Conservation (phyloP, 805 yeast species). For the Candida montana region DNA sequence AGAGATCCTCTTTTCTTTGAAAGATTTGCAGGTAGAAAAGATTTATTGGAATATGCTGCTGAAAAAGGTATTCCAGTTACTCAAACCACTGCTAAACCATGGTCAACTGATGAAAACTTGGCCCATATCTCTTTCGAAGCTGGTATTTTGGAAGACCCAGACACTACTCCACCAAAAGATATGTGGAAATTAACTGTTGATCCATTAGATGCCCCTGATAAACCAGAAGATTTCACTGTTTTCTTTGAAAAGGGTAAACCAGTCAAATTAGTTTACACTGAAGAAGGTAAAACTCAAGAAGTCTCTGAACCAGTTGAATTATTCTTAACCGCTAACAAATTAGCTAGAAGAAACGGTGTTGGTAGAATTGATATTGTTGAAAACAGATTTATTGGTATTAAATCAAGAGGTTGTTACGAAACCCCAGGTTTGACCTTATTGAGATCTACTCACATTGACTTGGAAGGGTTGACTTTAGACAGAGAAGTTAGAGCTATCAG, state of each 20-base stretch:
- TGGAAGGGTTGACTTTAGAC: conserved; percentile 95
- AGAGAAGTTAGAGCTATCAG: conserved; percentile 97
- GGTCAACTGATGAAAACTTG: conserved; percentile 99
- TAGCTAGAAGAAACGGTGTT: conserved; percentile 98
- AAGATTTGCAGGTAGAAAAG: conserved; percentile 97
- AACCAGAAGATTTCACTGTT: conserved; percentile 84
- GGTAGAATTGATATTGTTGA: conserved; percentile 99
- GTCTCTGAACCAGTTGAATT: conserved; percentile 88
- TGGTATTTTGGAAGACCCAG: conserved; percentile 98
- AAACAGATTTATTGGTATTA: conserved; percentile 97
- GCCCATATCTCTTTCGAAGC: conserved; percentile 99
- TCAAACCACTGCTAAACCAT: conserved; percentile 98
- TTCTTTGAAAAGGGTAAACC: conserved; percentile 86
- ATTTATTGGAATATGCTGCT: conserved; percentile 88
- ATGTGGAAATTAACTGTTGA: conserved; percentile 99
- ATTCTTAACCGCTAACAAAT: conserved; percentile 85
- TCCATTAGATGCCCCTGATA: conserved; percentile 91
- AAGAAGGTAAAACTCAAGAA: conserved; percentile 48
- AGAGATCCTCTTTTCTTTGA: conserved; percentile 93
- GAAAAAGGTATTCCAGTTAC: conserved; percentile 88
- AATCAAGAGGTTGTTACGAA: conserved; percentile 99
- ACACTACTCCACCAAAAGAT: conserved; percentile 98
- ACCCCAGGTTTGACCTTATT: conserved; percentile 96
- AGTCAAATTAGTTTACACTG: conserved; percentile 61
- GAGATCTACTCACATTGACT: conserved; percentile 90